Base-by-base conservation (phyloP, 306 rosid genomes). In the Quercus mongolica region DNA sequence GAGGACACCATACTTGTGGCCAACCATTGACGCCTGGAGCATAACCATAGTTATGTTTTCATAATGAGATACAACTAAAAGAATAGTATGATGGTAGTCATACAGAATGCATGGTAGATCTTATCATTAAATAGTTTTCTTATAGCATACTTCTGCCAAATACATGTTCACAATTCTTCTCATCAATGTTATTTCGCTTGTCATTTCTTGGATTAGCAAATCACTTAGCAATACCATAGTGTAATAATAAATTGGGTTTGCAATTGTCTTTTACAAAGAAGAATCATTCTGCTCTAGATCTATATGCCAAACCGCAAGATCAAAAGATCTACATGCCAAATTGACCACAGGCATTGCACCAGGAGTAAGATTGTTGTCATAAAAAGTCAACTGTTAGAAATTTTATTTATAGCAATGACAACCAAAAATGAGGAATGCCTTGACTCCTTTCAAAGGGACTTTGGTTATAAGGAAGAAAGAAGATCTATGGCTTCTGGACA, bases 1-100 rank as follows among this genome's bases (percentile, higher is more conserved):
- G 78, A 93, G 88, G 74, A 91, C 96, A 56, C 99, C 99, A 62
- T 95, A 95, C 85, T 95, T 95, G 86, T 95, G 85, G 73, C 98
- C 99, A 79, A 95, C 97, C 89, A 95, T 85, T 78, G 99, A 95
- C 61, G 99, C 99, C 99, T 95, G 87, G 76, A 78, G 64, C 79
- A 59, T 71, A 25, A 79, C 44, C 15, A 52, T 23, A 46, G 20
- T 21, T 7, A 28, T 67, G 11, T 5, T 67, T 21, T 33, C 26
- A 35, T 19, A 17, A 25, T 11, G 15, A 28, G 3, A 54, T 26
- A 72, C 11, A 25, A 70, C 56, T 25, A 71, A 74, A 67, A 69
- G 28, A 75, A 68, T 26, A 62, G 23, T 69, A 63, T 5, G 19
- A 26, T 63, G 35, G 41, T 3, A 63, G 35, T 63, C 38, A 26